Percentiles rank a stretch among this genome's conserved stretches.
These are phyloP conservation scores for Marsdenia floribunda DNA, from an alignment of 257 asterid genomes.

Conservation along the genomic window DNA sequence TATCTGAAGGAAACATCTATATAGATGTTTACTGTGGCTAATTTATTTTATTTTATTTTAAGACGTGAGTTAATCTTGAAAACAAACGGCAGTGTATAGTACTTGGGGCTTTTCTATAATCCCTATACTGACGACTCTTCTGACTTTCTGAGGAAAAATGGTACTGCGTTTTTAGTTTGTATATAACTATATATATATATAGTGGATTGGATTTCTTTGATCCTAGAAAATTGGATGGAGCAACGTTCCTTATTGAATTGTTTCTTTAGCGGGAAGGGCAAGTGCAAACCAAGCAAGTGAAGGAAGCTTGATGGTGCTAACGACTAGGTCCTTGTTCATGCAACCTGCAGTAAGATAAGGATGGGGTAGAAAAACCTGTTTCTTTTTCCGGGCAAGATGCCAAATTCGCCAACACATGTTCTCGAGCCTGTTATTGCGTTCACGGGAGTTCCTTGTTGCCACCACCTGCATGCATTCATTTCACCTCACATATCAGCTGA, in stretches of 20 bases:
- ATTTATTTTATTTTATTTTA: background rate
- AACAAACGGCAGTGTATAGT: too few relatives aligned
- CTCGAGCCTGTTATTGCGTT: constrained; percentile 61
- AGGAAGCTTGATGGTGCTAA: too few relatives aligned
- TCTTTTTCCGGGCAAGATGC: constrained; percentile 71
- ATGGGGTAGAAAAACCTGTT: constrained; percentile 35
- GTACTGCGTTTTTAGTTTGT: background rate
- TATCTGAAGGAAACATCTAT: constrained; percentile 35
- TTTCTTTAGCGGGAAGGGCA: too few relatives aligned
- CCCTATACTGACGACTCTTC: too few relatives aligned
- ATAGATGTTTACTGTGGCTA: background rate
- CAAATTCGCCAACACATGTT: constrained; percentile 82
- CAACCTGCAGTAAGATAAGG: background rate
- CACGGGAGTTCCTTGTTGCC: constrained; percentile 57
- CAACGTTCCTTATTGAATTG: too few relatives aligned
- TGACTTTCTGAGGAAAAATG: too few relatives aligned
- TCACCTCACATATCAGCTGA: background rate
- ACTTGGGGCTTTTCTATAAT: too few relatives aligned
- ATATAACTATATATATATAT: too few relatives aligned
- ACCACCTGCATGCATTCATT: constrained; percentile 35
- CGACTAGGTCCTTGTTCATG: background rate
- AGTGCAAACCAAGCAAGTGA: too few relatives aligned
- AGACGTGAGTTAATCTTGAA: background rate
- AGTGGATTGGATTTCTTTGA: background rate
- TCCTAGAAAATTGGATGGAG: too few relatives aligned